Conservation (phyloP, 495 filamentous ascomycete genomes). For the Hapsidospora chrysogenum region DNA sequence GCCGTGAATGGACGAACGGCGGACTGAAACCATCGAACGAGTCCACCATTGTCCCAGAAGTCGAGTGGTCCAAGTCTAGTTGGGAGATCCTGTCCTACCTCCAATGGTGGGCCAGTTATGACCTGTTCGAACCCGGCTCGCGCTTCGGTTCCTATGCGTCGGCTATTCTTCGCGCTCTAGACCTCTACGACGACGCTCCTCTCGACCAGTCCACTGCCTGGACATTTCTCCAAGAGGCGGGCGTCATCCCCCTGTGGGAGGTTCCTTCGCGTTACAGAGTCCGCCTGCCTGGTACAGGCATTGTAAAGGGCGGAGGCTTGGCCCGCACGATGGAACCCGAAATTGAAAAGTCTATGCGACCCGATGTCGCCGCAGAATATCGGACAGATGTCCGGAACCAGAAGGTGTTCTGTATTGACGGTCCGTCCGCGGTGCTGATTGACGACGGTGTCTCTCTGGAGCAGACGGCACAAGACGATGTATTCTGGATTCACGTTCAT, state of each 20-base stretch:
- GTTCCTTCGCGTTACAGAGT: slow-evolving; percentile 46
- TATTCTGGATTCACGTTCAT: slow-evolving; percentile 79
- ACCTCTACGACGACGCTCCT: slow-evolving; percentile 43
- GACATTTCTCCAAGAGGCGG: slow-evolving; percentile 73
- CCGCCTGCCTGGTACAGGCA: slow-evolving; percentile 30
- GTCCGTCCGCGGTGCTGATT: slow-evolving; percentile 51
- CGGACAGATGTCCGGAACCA: slow-evolving; percentile 51
- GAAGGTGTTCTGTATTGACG: slow-evolving; percentile 75
- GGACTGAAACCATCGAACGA: slow-evolving; percentile 32
- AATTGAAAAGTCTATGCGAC: slow-evolving; percentile 9
- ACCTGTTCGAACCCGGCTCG: slow-evolving; percentile 27
- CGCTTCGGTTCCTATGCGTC: slow-evolving; percentile 44
- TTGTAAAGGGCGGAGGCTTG: slow-evolving; percentile 25
- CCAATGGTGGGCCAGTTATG: slow-evolving; percentile 45
- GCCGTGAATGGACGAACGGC: slow-evolving; percentile 39
- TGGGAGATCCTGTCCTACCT: slow-evolving; percentile 50
- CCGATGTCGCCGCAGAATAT: slow-evolving; percentile 33
- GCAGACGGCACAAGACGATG: slow-evolving; percentile 31
- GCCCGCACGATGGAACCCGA: slow-evolving; percentile 14
- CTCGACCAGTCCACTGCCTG: slow-evolving; percentile 40
- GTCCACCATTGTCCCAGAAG: slow-evolving; percentile 9
- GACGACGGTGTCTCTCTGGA: slow-evolving; percentile 85
- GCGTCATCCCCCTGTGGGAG: slow-evolving; percentile 68
- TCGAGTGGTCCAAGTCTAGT: slow-evolving; percentile 30
- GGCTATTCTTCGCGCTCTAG: slow-evolving; percentile 52